These are phyloP conservation scores for Flaveria bidentis DNA, from an alignment of 129 eudicot species.

Conservation along the genomic window DNA sequence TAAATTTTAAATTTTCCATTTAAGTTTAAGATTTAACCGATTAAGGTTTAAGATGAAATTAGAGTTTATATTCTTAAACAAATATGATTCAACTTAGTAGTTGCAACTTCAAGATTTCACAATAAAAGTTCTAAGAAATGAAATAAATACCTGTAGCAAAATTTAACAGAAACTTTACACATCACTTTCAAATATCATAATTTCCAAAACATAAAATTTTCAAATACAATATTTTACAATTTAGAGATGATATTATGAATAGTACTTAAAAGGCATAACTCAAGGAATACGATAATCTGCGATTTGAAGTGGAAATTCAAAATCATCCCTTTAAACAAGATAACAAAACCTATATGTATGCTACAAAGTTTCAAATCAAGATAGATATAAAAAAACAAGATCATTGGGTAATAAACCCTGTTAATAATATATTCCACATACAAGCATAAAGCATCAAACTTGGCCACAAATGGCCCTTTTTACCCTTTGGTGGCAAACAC, in stretches of 20 bases:
- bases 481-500: conserved; percentile 32
- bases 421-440: conserved; percentile 26
- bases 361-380: conserved; percentile 11
- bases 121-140: not conserved
- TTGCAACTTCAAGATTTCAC: conserved; percentile 1
- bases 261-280: no score
- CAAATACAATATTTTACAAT: no score
- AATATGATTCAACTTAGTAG: not conserved
- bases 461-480: conserved; percentile 36
- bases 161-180: no score
- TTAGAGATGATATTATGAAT: no score
- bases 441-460: conserved; percentile 34
- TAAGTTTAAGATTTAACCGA: no score
- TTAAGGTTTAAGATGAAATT: no score
- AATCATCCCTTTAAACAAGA: no score
- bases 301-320: not conserved
- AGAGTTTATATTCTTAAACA: not conserved
- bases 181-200: no score
- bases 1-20: no score
- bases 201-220: no score
- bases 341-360: conserved; percentile 14
- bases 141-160: no score
- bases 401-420: conserved; percentile 40
- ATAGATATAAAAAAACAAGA: conserved; percentile 6
- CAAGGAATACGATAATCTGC: not conserved